Evolutionary conservation across 371 early-diverging fungal genomes (phyloP).

Genomic region (Mucor indicus): DNA sequence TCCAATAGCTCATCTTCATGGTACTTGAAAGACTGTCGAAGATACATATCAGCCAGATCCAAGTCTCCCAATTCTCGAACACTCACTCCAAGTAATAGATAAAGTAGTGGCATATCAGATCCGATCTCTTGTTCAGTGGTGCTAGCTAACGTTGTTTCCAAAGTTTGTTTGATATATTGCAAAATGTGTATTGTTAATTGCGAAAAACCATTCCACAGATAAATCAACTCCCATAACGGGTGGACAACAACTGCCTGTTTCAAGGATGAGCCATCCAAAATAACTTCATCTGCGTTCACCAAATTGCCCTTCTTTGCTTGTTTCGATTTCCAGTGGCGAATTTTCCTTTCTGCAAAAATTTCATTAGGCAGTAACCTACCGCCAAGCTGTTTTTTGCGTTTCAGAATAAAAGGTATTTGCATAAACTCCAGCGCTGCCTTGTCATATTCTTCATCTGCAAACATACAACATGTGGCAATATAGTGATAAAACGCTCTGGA

Average conservation of each 20-base stretch:
- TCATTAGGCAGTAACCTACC: conserved; percentile 42
- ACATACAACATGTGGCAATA: conserved; percentile 53
- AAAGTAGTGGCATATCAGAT: conserved; percentile 24
- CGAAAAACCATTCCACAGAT: conserved; percentile 48
- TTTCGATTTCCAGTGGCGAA: conserved; percentile 33
- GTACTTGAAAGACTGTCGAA: conserved; percentile 10
- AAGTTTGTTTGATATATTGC: conserved; percentile 22
- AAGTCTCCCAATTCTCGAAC: conserved; percentile 35
- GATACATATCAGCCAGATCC: conserved; percentile 25
- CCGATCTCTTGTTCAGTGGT: conserved; percentile 8
- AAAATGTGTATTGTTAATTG: conserved; percentile 29
- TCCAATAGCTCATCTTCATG: conserved; percentile 12
- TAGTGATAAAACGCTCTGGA: conserved; percentile 52
- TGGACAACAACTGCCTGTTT: conserved; percentile 32
- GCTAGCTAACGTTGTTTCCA: conserved; percentile 9
- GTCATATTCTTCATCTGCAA: conserved; percentile 49
- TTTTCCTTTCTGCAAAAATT: conserved; percentile 42
- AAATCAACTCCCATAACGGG: conserved; percentile 48
- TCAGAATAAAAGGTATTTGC: conserved; percentile 36
- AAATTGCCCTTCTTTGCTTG: neutral
- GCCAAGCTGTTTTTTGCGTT: conserved; percentile 31
- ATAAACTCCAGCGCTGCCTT: conserved; percentile 45
- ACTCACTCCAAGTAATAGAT: conserved; percentile 35
- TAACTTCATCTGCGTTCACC: neutral
- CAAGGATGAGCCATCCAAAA: conserved; percentile 26